These are phyloP conservation scores for Trametes hirsuta DNA, from an alignment of 1,284 basidiomycete genomes.

Conservation along the genomic window DNA sequence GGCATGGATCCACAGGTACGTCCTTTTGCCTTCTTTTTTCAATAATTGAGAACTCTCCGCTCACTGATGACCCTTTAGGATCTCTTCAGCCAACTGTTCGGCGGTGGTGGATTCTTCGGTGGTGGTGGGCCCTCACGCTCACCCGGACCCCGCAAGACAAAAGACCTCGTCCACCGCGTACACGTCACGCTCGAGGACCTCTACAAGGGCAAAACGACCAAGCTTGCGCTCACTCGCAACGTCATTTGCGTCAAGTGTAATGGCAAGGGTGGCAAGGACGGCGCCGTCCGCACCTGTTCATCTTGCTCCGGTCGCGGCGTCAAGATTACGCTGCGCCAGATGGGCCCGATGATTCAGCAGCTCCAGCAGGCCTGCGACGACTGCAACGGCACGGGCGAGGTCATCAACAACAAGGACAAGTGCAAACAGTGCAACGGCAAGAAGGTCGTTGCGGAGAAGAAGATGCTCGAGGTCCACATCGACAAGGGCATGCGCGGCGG, in stretches of 20 bases:
- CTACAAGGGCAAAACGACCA: conserved; percentile 98
- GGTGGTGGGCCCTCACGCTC: conserved; percentile 59
- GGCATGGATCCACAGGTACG: conserved; percentile 94
- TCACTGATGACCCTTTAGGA: conserved; percentile 56
- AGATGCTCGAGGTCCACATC: conserved; percentile 98
- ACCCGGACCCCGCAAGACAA: conserved; percentile 92
- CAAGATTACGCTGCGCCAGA: conserved; percentile 91
- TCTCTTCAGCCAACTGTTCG: conserved; percentile 97
- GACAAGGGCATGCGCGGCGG: conserved; percentile 99
- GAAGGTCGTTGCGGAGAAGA: conserved; percentile 95
- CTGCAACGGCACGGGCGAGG: conserved; percentile 90
- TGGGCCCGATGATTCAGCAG: conserved; percentile 99
- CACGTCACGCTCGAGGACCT: conserved; percentile 96
- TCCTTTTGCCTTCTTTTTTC: conserved; percentile 3
- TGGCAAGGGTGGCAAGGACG: conserved; percentile 97
- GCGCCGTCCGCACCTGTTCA: conserved; percentile 84
- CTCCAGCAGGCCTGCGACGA: conserved; percentile 96
- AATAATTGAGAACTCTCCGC: background rate
- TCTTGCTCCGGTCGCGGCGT: conserved; percentile 91
- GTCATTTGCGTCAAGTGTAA: conserved; percentile 93
- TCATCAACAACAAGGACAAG: conserved; percentile 93
- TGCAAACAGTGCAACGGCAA: conserved; percentile 96
- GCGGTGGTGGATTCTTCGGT: conserved; percentile 63
- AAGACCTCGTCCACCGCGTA: conserved; percentile 98
- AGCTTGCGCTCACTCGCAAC: conserved; percentile 96